These are phyloP conservation scores for Coemansia sp. DNA, from an alignment of 192 early-diverging fungal genomes.

Conservation along the genomic window DNA sequence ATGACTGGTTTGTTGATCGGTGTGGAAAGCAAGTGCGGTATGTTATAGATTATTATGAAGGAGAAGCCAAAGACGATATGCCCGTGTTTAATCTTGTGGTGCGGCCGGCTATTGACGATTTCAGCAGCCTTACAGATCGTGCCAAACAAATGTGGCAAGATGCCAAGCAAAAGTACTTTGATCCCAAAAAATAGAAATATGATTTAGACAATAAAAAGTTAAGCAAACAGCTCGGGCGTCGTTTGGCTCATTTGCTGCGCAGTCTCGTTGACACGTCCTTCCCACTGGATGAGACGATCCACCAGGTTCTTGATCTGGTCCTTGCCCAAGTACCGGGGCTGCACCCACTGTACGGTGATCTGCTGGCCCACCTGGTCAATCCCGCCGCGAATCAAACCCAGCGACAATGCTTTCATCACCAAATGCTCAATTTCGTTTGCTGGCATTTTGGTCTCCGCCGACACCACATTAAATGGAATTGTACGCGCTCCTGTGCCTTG, in stretches of 20 bases:
- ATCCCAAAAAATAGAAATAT: no score
- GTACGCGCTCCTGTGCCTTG: slow-evolving; percentile 62
- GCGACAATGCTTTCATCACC: slow-evolving; percentile 95
- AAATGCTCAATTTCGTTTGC: slow-evolving; percentile 83
- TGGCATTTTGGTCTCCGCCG: slow-evolving; percentile 68
- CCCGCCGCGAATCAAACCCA: slow-evolving; percentile 87
- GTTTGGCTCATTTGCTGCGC: slow-evolving; percentile 45
- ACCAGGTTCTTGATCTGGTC: slow-evolving; percentile 83
- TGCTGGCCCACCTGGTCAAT: slow-evolving; percentile 94
- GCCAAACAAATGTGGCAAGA: slow-evolving; percentile 61
- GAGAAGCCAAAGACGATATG: slow-evolving; percentile 64
- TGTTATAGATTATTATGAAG: slow-evolving; percentile 96
- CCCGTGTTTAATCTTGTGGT: slow-evolving; percentile 93
- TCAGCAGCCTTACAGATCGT: slow-evolving; percentile 62
- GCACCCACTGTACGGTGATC: slow-evolving; percentile 94
- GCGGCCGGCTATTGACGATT: slow-evolving; percentile 87
- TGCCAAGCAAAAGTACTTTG: slow-evolving; percentile 40
- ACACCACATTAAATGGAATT: slow-evolving; percentile 79
- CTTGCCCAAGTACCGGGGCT: slow-evolving; percentile 92
- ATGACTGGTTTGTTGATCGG: slow-evolving; percentile 93
- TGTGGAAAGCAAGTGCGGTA: slow-evolving; percentile 91
- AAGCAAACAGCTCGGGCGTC: slow-evolving; percentile 48
- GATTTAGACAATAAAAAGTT: background rate
- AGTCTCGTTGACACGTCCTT: slow-evolving; percentile 67
- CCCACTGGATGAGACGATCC: slow-evolving; percentile 83